phyloP scores from a whole-genome alignment of 176 grass and related monocot species.

The Neostapfia colusana region DNA sequence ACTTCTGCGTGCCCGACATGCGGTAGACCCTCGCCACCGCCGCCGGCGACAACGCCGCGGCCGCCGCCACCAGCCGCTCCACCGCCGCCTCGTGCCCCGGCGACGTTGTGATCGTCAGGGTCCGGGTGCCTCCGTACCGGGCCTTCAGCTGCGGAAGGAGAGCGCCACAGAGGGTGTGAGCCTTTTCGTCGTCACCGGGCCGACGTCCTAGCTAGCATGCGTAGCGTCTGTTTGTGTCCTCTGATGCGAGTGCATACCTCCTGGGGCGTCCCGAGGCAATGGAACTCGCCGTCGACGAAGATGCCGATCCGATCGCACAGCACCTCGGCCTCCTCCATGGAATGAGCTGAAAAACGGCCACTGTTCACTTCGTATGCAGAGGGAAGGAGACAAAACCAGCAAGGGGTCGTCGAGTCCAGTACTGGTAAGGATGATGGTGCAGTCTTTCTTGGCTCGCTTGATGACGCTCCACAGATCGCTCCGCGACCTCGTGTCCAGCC shows the following conservation, averaged over 20 bases:
- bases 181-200: too few species aligned
- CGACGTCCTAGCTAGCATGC: too few species aligned
- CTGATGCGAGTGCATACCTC: conserved; percentile 49
- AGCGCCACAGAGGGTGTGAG: too few species aligned
- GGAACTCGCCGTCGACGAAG: conserved; percentile 73
- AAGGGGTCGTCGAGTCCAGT: not conserved
- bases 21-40: conserved; percentile 55
- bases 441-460: conserved; percentile 72
- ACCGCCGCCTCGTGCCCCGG: conserved; percentile 55
- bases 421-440: conserved; percentile 96
- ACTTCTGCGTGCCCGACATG: conserved; percentile 81
- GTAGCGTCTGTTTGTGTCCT: too few species aligned
- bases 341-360: conserved; percentile 69
- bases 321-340: conserved; percentile 90
- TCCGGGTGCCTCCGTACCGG: conserved; percentile 60
- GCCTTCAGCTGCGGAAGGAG: conserved; percentile 50
- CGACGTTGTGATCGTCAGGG: conserved; percentile 70
- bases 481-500: conserved; percentile 71
- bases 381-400: not conserved
- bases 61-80: conserved; percentile 40
- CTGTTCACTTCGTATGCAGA: not conserved
- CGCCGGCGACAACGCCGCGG: conserved; percentile 53
- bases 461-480: conserved; percentile 80
- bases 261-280: conserved; percentile 77
- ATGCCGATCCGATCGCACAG: conserved; percentile 80